Evolutionary conservation across 805 yeast genomes (phyloP), one percentile per base, ranked within the genome.

Genomic region (Pichia eremophila): DNA sequence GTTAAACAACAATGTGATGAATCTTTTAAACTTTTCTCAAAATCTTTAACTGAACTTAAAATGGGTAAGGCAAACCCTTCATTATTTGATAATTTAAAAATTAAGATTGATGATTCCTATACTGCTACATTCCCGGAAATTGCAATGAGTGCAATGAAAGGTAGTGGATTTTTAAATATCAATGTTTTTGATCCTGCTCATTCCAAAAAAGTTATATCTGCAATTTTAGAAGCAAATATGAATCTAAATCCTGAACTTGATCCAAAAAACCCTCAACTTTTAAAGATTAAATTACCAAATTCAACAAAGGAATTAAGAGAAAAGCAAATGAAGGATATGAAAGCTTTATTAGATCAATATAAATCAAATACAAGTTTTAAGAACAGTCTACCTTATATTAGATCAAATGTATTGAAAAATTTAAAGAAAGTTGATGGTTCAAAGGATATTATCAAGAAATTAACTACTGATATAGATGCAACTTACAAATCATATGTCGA

Each of bases 181-280:
- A 88, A 96, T 0, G 90, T 89, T 2, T 91, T 83, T 63, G 96
- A 91, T 58, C 95, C 95, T 8, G 73, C 72, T 45, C 75, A 85
- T 54, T 73, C 79, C 38, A 83, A 86, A 56, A 73, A 76, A 51
- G 76, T 91, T 29, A 74, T 84, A 29, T 80, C 88, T 45, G 73
- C 90, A 0, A 79, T 91, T 18, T 63, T 87, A 50, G 83, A 77
- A 1, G 72, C 90, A 0, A 76, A 77, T 10, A 66, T 86, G 60
- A 85, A 85, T 57, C 65, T 91, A 71, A 87, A 82, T 50, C 95
- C 98, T 1, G 90, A 84, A 59, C 72, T 71, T 22, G 90, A 87
- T 50, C 78, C 85, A 1, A 69, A 77, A 46, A 85, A 84, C 60
- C 79, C 81, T 34, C 95, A 84, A 64, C 72, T 82, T 32, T 69